Evolutionary conservation across 306 rosid genomes (phyloP).

Genomic region (Cicer arietinum): DNA sequence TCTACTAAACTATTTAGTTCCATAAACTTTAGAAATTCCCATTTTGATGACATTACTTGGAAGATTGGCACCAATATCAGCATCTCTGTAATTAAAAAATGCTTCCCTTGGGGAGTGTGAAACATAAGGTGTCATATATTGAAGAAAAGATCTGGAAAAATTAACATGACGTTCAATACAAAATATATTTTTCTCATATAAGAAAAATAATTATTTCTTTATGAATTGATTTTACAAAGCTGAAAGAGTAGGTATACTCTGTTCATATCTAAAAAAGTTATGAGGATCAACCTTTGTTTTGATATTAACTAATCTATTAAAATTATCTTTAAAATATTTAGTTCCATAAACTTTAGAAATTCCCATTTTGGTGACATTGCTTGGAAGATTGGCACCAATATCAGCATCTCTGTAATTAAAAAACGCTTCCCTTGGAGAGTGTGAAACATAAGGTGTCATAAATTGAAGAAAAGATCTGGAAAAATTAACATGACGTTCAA

Average conservation of each 20-base stretch:
- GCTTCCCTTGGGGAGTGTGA: constrained; percentile 40
- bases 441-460: constrained; percentile 40
- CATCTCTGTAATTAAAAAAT: constrained; percentile 48
- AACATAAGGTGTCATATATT: constrained; percentile 38
- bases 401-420: constrained; percentile 47
- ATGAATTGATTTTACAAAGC: neutral
- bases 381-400: constrained; percentile 48
- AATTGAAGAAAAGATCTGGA: constrained; percentile 30
- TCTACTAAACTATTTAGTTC: constrained; percentile 34
- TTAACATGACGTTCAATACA: neutral
- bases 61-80: constrained; percentile 47
- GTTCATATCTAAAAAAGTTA: constrained; percentile 45
- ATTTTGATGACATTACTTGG: constrained; percentile 14
- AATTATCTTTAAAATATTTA: constrained; percentile 13
- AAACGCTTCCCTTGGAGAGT: constrained; percentile 40
- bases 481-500: neutral
- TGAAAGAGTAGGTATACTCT: constrained; percentile 32
- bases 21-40: neutral
- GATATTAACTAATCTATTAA: constrained; percentile 8
- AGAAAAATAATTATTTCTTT: neutral
- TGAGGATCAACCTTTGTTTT: constrained; percentile 40
- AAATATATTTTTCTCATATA: no score
- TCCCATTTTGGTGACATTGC: neutral
- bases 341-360: constrained; percentile 18
- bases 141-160: constrained; percentile 2